Conservation (phyloP, 2,329 filamentous ascomycete species). For the Pleoardoris graminearum region DNA sequence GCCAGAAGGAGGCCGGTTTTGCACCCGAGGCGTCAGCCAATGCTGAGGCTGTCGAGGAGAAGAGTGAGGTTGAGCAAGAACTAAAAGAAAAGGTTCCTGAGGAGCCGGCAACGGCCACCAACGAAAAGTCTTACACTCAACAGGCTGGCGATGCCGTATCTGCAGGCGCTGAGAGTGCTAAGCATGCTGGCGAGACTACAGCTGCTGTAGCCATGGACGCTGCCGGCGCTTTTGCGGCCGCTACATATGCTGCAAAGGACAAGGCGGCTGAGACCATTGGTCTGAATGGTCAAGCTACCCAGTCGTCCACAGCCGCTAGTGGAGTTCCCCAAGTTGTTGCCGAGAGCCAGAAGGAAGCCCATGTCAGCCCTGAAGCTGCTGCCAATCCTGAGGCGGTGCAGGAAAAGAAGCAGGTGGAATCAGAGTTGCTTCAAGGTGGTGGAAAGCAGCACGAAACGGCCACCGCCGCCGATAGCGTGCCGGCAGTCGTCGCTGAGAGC, state of each 20-base stretch:
- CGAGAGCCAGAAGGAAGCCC: constrained; percentile 70
- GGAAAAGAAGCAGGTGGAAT: constrained; percentile 63
- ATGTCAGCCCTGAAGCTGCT: constrained; percentile 66
- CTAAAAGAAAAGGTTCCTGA: constrained; percentile 68
- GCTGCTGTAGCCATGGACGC: constrained; percentile 45
- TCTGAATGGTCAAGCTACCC: constrained; percentile 47
- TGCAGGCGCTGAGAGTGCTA: constrained; percentile 35
- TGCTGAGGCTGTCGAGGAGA: constrained; percentile 68
- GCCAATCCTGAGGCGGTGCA: constrained; percentile 65
- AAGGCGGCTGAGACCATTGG: constrained; percentile 45
- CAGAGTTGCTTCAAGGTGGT: background rate
- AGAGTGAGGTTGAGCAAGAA: constrained; percentile 71
- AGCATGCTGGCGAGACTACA: constrained; percentile 15
- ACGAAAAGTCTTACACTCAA: constrained; percentile 47
- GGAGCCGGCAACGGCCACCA: constrained; percentile 53
- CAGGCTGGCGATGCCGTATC: constrained; percentile 24
- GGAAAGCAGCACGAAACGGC: background rate
- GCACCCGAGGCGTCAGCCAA: constrained; percentile 70
- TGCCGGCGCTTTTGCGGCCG: constrained; percentile 45
- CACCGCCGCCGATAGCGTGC: constrained; percentile 2
- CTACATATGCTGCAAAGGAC: constrained; percentile 38
- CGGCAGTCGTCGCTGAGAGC: constrained; percentile 67
- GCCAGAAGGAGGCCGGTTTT: constrained; percentile 67
- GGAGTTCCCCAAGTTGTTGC: constrained; percentile 63
- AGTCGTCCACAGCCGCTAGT: constrained; percentile 42